Evolutionary conservation across 768 basidiomycete species (phyloP).

Genomic region (Sarcodon aspratus): DNA sequence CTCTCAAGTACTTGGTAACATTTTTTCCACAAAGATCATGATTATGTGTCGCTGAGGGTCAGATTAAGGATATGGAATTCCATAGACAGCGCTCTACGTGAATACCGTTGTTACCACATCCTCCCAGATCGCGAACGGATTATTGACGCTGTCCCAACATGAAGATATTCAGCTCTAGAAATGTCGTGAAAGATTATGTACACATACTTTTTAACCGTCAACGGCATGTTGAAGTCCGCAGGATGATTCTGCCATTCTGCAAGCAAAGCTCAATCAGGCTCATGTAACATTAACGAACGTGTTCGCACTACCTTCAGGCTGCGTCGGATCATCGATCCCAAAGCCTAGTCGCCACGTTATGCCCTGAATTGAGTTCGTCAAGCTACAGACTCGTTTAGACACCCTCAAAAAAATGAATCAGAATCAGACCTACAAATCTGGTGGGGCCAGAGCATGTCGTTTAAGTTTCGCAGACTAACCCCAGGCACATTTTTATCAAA

Average conservation of each 20-base stretch:
- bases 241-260: conserved; percentile 50
- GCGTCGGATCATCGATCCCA: conserved; percentile 35
- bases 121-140: conserved; percentile 44
- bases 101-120: conserved; percentile 24
- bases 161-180: not conserved
- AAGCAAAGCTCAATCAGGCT: not conserved
- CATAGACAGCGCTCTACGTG: too few species aligned
- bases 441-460: conserved; percentile 42
- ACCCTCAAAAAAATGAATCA: conserved; percentile 1
- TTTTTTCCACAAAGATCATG: too few species aligned
- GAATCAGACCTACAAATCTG: conserved; percentile 37
- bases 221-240: conserved; percentile 38
- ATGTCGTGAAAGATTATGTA: not conserved
- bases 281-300: conserved; percentile 3
- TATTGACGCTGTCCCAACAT: conserved; percentile 34
- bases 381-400: conserved; percentile 16
- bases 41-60: too few species aligned
- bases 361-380: conserved; percentile 46
- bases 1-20: too few species aligned
- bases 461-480: conserved; percentile 38
- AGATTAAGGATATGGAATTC: too few species aligned
- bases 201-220: conserved; percentile 38
- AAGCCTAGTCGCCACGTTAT: conserved; percentile 57
- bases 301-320: conserved; percentile 37
- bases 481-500: conserved; percentile 1